Evolutionary conservation across 1,284 basidiomycete genomes (phyloP).

Genomic region (Cryptococcus depauperatus): DNA sequence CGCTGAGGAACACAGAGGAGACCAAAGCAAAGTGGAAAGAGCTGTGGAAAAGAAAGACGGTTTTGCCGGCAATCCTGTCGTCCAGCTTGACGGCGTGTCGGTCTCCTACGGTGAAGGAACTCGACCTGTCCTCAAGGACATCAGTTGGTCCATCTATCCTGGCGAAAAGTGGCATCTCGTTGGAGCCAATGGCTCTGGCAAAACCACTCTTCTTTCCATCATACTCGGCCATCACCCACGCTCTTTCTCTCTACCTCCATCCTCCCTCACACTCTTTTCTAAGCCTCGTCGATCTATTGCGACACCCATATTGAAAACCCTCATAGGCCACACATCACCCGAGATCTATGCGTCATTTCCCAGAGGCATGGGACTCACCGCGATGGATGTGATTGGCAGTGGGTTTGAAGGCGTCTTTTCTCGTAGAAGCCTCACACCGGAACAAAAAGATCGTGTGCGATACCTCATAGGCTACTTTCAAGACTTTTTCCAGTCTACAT

Average conservation of each 20-base stretch:
- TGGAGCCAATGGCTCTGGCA: conserved; percentile 85
- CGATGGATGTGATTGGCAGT: conserved; percentile 69
- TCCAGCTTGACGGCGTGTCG: conserved; percentile 58
- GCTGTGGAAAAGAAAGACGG: conserved; percentile 37
- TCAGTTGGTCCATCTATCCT: conserved; percentile 69
- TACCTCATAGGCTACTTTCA: conserved; percentile 56
- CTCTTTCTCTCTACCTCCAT: conserved; percentile 60
- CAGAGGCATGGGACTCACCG: conserved; percentile 58
- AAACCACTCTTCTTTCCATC: conserved; percentile 87
- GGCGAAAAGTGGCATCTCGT: conserved; percentile 81
- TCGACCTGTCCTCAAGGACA: conserved; percentile 55
- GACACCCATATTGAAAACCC: conserved; percentile 52
- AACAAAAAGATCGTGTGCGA: conserved; percentile 45
- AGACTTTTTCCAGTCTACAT: conserved; percentile 17
- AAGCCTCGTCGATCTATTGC: conserved; percentile 58
- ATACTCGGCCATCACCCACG: conserved; percentile 92
- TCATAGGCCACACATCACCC: conserved; percentile 74
- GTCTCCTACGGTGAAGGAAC: conserved; percentile 64
- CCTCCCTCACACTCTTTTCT: conserved; percentile 60
- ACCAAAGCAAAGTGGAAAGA: conserved; percentile 49
- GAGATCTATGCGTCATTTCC: conserved; percentile 90
- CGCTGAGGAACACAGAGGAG: conserved; percentile 1
- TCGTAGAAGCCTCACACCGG: conserved; percentile 49
- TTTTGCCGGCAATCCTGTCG: conserved; percentile 46
- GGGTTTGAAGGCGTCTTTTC: conserved; percentile 74